Conservation (phyloP, 768 basidiomycete genomes). For the Tulasnella sp. region DNA sequence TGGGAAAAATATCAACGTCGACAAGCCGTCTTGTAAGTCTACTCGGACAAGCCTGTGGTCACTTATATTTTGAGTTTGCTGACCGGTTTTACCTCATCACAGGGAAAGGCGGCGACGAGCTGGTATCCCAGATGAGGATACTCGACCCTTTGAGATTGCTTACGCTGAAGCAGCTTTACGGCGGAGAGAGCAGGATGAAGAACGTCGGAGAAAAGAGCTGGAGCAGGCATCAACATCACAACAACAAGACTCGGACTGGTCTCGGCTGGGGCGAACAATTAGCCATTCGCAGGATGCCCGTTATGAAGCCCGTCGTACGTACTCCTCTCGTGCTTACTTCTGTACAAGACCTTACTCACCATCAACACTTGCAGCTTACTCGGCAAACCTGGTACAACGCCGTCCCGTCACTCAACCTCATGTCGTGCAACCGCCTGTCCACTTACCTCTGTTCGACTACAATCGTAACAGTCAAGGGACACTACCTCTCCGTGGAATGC, state of each 20-base stretch:
- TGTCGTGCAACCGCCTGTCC: not conserved
- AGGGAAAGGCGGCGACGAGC: constrained; percentile 54
- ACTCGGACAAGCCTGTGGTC: not conserved
- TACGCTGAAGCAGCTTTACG: constrained; percentile 64
- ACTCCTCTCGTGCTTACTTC: not conserved
- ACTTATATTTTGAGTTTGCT: not conserved
- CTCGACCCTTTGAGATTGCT: constrained; percentile 82
- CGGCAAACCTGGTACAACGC: constrained; percentile 10
- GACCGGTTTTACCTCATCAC: not conserved
- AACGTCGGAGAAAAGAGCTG: constrained; percentile 2
- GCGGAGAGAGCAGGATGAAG: constrained; percentile 40
- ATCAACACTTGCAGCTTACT: not conserved
- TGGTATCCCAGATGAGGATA: constrained; percentile 80
- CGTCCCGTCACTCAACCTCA: not conserved
- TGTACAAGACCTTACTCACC: not conserved
- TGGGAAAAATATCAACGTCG: constrained; percentile 16
- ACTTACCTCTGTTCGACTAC: not conserved
- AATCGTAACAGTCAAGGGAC: not conserved
- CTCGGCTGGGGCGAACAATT: constrained; percentile 41
- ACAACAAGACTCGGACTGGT: constrained; percentile 34
- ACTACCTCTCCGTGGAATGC: constrained; percentile 2
- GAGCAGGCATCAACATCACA: constrained; percentile 35
- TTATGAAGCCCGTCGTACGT: not conserved
- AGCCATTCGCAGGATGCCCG: constrained; percentile 32
- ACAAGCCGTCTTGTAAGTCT: not conserved